Percentiles rank a stretch among this genome's conserved stretches.
Conservation (phyloP, 2,329 filamentous ascomycete genomes). For the Myriosclerotinia curreyana region DNA sequence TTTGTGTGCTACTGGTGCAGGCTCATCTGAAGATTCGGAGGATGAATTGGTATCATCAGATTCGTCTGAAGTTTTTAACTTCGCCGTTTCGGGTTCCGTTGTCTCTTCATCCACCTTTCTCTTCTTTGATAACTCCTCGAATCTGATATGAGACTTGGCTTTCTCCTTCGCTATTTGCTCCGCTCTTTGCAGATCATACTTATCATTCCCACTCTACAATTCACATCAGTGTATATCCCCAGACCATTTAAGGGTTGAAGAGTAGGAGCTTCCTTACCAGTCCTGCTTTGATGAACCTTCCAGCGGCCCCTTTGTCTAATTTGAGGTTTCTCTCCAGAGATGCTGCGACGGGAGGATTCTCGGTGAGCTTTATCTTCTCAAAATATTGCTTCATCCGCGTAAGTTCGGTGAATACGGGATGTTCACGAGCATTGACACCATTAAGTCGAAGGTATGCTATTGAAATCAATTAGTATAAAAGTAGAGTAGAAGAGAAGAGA, state of each 20-base stretch:
- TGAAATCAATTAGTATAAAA: conserved; percentile 24
- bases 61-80: conserved; percentile 23
- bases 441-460: conserved; percentile 73
- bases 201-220: conserved; percentile 44
- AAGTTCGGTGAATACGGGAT: conserved; percentile 82
- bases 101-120: conserved; percentile 30
- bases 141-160: conserved; percentile 48
- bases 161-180: conserved; percentile 50
- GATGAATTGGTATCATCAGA: conserved; percentile 29
- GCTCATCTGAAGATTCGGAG: conserved; percentile 23
- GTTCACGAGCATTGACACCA: conserved; percentile 75
- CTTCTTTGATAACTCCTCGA: conserved; percentile 43
- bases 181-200: conserved; percentile 49
- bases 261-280: conserved; percentile 53
- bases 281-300: conserved; percentile 77
- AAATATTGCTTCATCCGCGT: conserved; percentile 88
- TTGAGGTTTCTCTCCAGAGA: conserved; percentile 43
- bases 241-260: neutral
- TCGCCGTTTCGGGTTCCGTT: conserved; percentile 6
- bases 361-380: conserved; percentile 78
- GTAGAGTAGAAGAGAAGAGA: neutral
- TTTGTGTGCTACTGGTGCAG: conserved; percentile 15
- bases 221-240: conserved; percentile 22
- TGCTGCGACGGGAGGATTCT: conserved; percentile 51
- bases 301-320: conserved; percentile 72